Conservation (phyloP, 1,284 basidiomycete species). For the Sphaerobolus stellatus region DNA sequence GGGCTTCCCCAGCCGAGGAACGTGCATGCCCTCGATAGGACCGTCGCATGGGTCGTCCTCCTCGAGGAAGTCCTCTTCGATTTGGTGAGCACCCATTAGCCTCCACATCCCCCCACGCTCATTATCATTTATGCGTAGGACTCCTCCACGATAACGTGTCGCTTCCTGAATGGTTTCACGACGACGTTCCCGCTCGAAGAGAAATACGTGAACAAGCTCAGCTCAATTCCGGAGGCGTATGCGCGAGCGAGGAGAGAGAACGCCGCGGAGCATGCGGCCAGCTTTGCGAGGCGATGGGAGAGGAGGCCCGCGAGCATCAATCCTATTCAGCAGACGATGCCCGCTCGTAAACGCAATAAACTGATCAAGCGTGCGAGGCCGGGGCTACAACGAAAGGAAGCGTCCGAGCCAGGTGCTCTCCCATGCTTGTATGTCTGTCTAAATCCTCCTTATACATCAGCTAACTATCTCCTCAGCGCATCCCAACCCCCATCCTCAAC, state of each 20-base stretch:
- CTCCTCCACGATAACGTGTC: not conserved
- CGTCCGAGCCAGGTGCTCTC: constrained; percentile 36
- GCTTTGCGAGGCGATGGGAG: not conserved
- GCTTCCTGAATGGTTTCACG: not conserved
- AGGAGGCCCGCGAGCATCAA: too few species aligned
- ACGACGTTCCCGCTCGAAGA: not conserved
- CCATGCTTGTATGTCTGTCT: constrained; percentile 38
- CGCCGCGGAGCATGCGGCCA: too few species aligned
- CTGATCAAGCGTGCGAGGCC: too few species aligned
- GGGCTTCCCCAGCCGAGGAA: constrained; percentile 57
- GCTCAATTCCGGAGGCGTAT: too few species aligned
- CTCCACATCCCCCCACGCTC: not conserved
- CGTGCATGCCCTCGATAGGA: constrained; percentile 63
- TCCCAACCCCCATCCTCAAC: constrained; percentile 34
- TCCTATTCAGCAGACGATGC: too few species aligned
- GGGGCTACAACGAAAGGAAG: too few species aligned
- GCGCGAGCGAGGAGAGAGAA: too few species aligned
- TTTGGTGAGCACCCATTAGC: constrained; percentile 27
- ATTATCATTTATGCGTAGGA: not conserved
- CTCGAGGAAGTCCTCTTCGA: constrained; percentile 62
- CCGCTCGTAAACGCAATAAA: too few species aligned
- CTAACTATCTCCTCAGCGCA: constrained; percentile 40
- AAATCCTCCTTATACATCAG: constrained; percentile 55
- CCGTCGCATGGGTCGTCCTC: constrained; percentile 55
- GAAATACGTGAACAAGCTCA: not conserved